Evolutionary conservation across 306 rosid genomes (phyloP).

Genomic region (Styphnolobium japonicum): DNA sequence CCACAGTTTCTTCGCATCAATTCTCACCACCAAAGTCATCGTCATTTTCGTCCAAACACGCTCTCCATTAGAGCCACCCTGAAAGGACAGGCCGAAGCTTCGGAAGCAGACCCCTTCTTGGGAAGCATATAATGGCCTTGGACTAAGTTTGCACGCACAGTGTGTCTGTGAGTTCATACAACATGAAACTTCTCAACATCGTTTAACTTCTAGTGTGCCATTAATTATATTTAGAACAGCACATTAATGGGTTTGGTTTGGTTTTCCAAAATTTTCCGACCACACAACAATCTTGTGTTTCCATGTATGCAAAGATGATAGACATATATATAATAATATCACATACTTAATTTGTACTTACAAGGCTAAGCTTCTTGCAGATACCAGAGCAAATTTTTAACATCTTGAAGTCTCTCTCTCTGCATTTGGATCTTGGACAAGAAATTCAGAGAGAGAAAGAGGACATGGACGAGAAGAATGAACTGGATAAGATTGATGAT

Average conservation of each 20-base stretch:
- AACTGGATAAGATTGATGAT: slow-evolving; percentile 59
- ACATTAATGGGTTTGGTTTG: slow-evolving; percentile 21
- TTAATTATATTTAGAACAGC: not conserved
- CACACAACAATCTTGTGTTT: not conserved
- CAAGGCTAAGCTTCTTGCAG: not conserved
- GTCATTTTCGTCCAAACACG: slow-evolving; percentile 35
- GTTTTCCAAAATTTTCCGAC: slow-evolving; percentile 21
- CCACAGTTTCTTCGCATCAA: slow-evolving; percentile 12
- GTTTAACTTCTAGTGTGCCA: slow-evolving; percentile 1
- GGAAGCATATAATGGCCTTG: slow-evolving; percentile 38
- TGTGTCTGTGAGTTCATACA: slow-evolving; percentile 27
- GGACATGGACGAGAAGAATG: slow-evolving; percentile 61
- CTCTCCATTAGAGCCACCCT: too few relatives aligned
- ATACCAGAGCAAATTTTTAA: too few relatives aligned
- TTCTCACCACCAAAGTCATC: slow-evolving; percentile 26
- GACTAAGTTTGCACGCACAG: slow-evolving; percentile 18
- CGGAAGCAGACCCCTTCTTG: slow-evolving; percentile 40
- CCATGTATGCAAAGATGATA: not conserved
- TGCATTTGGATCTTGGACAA: slow-evolving; percentile 8
- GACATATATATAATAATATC: not conserved
- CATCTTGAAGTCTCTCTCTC: slow-evolving; percentile 7
- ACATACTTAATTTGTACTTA: slow-evolving; percentile 7
- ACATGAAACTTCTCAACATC: slow-evolving; percentile 28
- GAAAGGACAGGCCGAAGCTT: slow-evolving; percentile 52
- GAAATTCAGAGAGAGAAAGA: not conserved